Base-by-base conservation (phyloP, 805 yeast species). In the Candida easanensis region DNA sequence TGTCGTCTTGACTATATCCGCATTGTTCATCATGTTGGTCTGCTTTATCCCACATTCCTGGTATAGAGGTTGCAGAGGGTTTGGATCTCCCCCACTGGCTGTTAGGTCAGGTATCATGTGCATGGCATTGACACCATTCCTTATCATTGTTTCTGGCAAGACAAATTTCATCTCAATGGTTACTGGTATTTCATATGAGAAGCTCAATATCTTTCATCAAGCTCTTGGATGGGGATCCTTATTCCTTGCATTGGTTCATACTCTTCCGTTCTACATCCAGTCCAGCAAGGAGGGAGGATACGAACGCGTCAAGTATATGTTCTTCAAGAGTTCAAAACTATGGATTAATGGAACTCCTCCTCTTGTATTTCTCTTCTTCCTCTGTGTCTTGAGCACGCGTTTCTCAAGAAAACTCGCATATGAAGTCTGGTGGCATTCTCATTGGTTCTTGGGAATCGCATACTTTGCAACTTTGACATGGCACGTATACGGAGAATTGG, bases 51-150 rank as follows among this genome's bases (percentile, higher is more conserved):
- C 82, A 6, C 76, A 71, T 40, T 67, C 68, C 37, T 76, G 73
- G 69, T 73, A 73, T 48, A 60, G 82, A 43, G 76, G 61, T 0
- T 79, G 84, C 54, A 27, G 60, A 4, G 79, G 77, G 0, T 77
- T 77, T 57, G 84, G 83, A 2, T 66, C 79, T 3, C 79, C 82
- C n/a, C 83, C 82, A 9, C 46, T 79, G 27, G 79, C 79, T 0
- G 71, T 74, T 1, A 58, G 83, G 37, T 64, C 81, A 1, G 82
- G 82, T 2, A 47, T 75, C 22, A 69, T 73, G 70, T 69, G 77
- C 1, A 61, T 69, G 25, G 77, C 79, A 0, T 58, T 77, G 35
- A 65, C 74, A 7, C 82, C 83, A 0, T 73, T 76, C 52, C 57
- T 77, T 30, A 68, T 70, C 41, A 62, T 76, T 3, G 53, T 77